Base-by-base conservation (phyloP, 1,139 yeast genomes). In the Zygoascus meyerae region DNA sequence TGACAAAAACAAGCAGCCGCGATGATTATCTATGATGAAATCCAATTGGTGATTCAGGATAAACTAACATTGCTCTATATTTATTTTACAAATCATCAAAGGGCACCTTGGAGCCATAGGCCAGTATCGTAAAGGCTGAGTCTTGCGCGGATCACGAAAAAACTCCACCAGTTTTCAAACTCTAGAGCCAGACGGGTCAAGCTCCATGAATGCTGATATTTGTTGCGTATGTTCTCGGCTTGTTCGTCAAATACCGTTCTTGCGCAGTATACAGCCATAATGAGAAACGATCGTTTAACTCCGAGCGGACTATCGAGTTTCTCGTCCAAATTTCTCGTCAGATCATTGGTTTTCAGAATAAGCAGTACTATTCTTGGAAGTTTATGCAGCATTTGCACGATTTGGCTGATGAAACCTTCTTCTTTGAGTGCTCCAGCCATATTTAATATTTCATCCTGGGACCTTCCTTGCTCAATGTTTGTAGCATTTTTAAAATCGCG, bases 191-290 rank as follows among this genome's bases (percentile, higher is more conserved):
- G 10, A 18, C 62, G 50, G 7, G 42, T 37, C 3, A 59, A 18
- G n/a, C 49, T 41, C 68, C 73, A 74, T 42, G 63, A 65, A 1
- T 58, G 54, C 50, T 66, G 65, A 16, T 57, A 52, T 21, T 56
- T 52, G 16, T 65, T 42, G 33, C 47, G 55, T 5, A 76, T 73
- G 4, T 49, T 50, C 48, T 79, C 83, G 28, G 67, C 61, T 2
- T 76, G 74, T 59, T 87, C 96, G 28, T 75, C 75, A 57, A 79
- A 86, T 1, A 87, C 92, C 0, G 89, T 79, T 29, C 71, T 70
- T 0, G 97, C 90, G 69, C 97, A 92, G 64, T 92, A 92, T 40
- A 79, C 78, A 1, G 96, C 95, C 83, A 92, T 77, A 44, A 92
- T 87, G 55, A 90, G 68, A 58, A 92, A 92, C 0, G 95, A 84